These are phyloP conservation scores for Exophiala xenobiotica DNA, from an alignment of 2,329 filamentous ascomycete genomes.

Conservation along the genomic window DNA sequence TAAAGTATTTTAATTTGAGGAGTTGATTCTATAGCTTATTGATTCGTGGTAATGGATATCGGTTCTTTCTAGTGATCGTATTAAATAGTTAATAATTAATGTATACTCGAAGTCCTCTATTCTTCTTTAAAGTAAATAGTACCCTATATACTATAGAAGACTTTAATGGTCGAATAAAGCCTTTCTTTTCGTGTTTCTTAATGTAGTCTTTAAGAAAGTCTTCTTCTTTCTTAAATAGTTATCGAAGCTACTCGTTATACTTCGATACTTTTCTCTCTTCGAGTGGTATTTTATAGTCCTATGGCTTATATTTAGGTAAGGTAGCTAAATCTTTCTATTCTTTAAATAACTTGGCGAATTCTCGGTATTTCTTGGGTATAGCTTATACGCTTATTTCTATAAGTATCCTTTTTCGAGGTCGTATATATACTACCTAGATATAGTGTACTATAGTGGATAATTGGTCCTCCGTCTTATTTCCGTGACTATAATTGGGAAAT, in stretches of 20 bases:
- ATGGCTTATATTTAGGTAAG: not conserved
- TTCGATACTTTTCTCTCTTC: not conserved
- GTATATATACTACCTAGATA: not conserved
- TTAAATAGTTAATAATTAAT: not conserved
- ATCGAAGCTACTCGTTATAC: not conserved
- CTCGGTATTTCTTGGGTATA: not conserved
- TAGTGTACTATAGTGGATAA: not conserved
- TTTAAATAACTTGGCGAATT: not conserved
- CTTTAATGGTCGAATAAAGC: not conserved
- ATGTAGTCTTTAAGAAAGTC: constrained; percentile 2
- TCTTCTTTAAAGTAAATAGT: not conserved
- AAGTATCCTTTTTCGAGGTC: not conserved
- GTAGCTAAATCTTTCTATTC: not conserved
- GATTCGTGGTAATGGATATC: not conserved
- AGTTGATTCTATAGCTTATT: not conserved
- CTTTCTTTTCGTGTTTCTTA: not conserved
- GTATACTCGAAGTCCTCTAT: not conserved
- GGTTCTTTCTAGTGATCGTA: not conserved
- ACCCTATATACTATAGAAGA: not conserved
- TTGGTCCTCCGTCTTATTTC: not conserved
- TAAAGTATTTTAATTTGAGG: not conserved
- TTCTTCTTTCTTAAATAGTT: not conserved
- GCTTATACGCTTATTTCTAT: not conserved
- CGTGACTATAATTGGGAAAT: not conserved
- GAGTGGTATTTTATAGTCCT: not conserved